Percentiles rank a stretch among this genome's conserved stretches.
Evolutionary conservation across 2,329 filamentous ascomycete genomes (phyloP).

Genomic region (Aspergillus brunneoviolaceus): DNA sequence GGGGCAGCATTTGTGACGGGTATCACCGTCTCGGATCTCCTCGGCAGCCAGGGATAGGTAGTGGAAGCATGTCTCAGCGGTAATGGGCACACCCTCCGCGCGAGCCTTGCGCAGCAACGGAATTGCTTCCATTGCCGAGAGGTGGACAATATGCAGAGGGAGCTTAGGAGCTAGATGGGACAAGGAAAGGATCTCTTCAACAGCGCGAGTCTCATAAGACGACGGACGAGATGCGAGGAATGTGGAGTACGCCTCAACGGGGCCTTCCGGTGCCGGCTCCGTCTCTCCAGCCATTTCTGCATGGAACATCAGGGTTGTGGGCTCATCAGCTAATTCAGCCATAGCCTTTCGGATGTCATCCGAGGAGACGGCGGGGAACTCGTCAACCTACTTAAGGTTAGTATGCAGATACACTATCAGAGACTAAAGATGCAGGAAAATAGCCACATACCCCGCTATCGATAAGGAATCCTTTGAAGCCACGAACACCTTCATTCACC

Average conservation of each 20-base stretch:
- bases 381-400: conserved; percentile 66
- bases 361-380: conserved; percentile 88
- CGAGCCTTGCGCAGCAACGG: conserved; percentile 75
- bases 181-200: conserved; percentile 80
- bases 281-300: conserved; percentile 88
- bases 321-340: conserved; percentile 71
- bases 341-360: conserved; percentile 78
- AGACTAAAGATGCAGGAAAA: background rate
- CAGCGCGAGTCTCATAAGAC: conserved; percentile 85
- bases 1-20: conserved; percentile 91
- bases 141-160: conserved; percentile 88
- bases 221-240: conserved; percentile 90
- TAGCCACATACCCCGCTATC: conserved; percentile 77
- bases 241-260: conserved; percentile 76
- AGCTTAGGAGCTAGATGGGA: conserved; percentile 77
- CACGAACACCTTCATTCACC: conserved; percentile 80
- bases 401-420: conserved; percentile 4
- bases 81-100: conserved; percentile 74
- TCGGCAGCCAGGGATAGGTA: conserved; percentile 85
- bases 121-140: conserved; percentile 85
- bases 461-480: conserved; percentile 97
- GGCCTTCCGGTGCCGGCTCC: conserved; percentile 68
- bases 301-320: conserved; percentile 97
- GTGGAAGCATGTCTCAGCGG: conserved; percentile 93
- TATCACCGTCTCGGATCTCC: conserved; percentile 79